Conservation (phyloP, 345 rosid genomes). For the Linum trigynum region DNA sequence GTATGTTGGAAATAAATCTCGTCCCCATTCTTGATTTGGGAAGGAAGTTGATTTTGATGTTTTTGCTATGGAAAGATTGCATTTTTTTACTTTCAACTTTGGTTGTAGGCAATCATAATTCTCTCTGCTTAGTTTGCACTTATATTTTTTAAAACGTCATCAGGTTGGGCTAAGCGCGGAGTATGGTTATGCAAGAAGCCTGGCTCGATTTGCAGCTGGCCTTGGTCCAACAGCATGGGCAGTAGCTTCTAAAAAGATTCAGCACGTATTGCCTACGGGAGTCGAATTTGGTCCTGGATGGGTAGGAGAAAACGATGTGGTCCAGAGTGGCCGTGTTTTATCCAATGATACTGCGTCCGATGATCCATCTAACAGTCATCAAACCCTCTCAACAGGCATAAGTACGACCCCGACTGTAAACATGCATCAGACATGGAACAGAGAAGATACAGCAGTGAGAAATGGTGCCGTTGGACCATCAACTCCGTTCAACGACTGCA, state of each 20-base stretch:
- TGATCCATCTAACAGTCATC: constrained; percentile 36
- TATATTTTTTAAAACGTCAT: constrained; percentile 1
- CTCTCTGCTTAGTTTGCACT: not conserved
- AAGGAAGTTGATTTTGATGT: not conserved
- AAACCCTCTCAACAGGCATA: constrained; percentile 25
- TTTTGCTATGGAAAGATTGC: not conserved
- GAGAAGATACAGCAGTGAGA: constrained; percentile 23
- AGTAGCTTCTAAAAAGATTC: constrained; percentile 63
- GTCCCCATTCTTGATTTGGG: not conserved
- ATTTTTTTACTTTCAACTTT: not conserved
- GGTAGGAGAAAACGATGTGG: constrained; percentile 56
- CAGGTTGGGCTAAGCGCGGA: constrained; percentile 79
- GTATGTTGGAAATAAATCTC: constrained; percentile 30
- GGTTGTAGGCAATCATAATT: not conserved
- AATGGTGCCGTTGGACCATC: no score
- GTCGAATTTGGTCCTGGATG: constrained; percentile 63
- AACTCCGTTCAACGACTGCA: no score
- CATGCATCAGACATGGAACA: constrained; percentile 24
- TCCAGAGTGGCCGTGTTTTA: constrained; percentile 25
- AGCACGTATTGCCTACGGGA: constrained; percentile 49
- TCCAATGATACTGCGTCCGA: constrained; percentile 21
- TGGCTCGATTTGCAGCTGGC: constrained; percentile 74
- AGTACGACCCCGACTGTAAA: constrained; percentile 12
- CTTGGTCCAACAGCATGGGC: constrained; percentile 81
- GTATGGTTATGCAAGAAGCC: constrained; percentile 76